Conservation (phyloP, 371 early-diverging fungal genomes). For the Conidiobolus incongruus region DNA sequence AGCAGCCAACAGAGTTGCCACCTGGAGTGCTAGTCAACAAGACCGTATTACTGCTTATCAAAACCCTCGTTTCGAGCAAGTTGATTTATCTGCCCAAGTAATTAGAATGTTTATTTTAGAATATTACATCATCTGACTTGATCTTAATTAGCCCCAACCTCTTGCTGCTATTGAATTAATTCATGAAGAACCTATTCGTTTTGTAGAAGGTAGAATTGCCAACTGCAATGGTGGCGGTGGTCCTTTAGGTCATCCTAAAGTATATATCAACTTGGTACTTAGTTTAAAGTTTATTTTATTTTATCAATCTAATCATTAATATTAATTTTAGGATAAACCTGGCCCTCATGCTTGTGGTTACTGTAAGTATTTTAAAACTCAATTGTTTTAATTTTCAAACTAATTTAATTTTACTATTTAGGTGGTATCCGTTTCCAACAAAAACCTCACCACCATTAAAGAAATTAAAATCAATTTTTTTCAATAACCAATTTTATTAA, state of each 20-base stretch:
- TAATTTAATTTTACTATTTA: slow-evolving; percentile 10
- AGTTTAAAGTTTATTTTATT: slow-evolving; percentile 1
- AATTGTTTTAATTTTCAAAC: slow-evolving; percentile 1
- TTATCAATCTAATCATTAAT: neutral
- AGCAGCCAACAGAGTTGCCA: slow-evolving; percentile 41
- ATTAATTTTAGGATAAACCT: slow-evolving; percentile 20
- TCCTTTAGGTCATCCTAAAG: slow-evolving; percentile 80
- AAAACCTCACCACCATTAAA: slow-evolving; percentile 27
- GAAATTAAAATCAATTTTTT: neutral
- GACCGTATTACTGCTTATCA: slow-evolving; percentile 38
- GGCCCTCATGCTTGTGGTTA: slow-evolving; percentile 52
- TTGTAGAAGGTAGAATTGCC: slow-evolving; percentile 46
- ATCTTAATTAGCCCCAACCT: slow-evolving; percentile 48
- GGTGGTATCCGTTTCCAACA: slow-evolving; percentile 56
- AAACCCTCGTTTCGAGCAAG: slow-evolving; percentile 81
- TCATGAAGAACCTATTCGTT: slow-evolving; percentile 57
- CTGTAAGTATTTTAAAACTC: slow-evolving; percentile 49
- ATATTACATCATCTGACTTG: neutral
- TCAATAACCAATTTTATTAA: too few species aligned
- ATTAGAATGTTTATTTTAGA: neutral
- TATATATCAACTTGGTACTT: slow-evolving; percentile 77
- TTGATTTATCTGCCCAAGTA: slow-evolving; percentile 61
- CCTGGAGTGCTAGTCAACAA: slow-evolving; percentile 61
- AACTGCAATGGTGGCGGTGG: slow-evolving; percentile 90
- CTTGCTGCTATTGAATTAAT: slow-evolving; percentile 84